Evolutionary conservation across 2,329 filamentous ascomycete species (phyloP).

Genomic region (Atkinsonella hypoxylon): DNA sequence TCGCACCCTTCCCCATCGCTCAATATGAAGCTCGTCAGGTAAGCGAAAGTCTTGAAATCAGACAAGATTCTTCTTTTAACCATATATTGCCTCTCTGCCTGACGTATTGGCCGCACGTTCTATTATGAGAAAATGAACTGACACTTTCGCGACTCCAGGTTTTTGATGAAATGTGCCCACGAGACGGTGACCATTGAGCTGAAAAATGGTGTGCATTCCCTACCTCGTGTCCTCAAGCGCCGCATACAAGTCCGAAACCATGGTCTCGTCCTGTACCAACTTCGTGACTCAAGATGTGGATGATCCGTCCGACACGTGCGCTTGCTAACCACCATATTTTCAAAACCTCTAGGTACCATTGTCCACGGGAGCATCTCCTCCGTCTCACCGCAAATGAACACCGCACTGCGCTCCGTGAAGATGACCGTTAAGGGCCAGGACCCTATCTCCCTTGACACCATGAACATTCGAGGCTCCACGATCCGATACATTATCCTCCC

Average conservation of each 20-base stretch:
- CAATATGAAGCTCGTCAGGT: conserved; percentile 97
- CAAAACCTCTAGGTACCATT: conserved; percentile 59
- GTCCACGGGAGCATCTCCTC: conserved; percentile 94
- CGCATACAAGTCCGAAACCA: neutral
- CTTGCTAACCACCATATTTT: neutral
- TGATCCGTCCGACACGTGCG: neutral
- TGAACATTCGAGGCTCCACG: conserved; percentile 92
- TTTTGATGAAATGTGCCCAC: conserved; percentile 98
- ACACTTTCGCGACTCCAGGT: conserved; percentile 41
- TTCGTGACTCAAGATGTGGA: neutral
- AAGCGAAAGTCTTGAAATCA: conserved; percentile 25
- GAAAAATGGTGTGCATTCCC: conserved; percentile 66
- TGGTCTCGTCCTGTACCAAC: neutral
- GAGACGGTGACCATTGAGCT: conserved; percentile 97
- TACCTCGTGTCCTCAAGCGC: neutral
- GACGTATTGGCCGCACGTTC: neutral
- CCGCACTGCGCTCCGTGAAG: conserved; percentile 86
- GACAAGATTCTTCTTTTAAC: neutral
- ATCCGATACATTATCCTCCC: conserved; percentile 96
- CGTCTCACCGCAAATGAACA: conserved; percentile 98
- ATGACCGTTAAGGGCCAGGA: conserved; percentile 88
- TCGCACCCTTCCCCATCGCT: conserved; percentile 11
- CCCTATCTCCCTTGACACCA: conserved; percentile 78
- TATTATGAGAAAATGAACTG: conserved; percentile 10
- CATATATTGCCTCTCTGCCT: neutral